Conservation (phyloP, 2,329 filamentous ascomycete species). For the Rutstroemia sp. region DNA sequence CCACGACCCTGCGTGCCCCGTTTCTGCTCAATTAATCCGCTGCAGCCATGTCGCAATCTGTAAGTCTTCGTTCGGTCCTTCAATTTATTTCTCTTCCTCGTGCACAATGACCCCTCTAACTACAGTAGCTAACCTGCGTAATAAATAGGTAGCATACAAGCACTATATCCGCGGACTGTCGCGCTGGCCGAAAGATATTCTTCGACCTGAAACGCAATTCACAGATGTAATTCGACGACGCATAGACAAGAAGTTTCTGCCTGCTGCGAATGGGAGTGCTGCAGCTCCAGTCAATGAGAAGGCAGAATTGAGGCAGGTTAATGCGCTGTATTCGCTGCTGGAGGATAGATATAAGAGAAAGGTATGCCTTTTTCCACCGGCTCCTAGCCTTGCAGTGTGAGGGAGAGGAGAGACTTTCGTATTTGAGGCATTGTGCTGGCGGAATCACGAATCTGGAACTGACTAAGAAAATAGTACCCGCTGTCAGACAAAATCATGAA, state of each 20-base stretch:
- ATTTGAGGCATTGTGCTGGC: too few species aligned
- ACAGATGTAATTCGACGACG: conserved; percentile 46
- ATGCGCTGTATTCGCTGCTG: conserved; percentile 51
- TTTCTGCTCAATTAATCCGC: neutral
- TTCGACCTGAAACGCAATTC: conserved; percentile 57
- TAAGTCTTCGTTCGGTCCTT: conserved; percentile 11
- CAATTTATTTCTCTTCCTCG: too few species aligned
- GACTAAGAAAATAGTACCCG: conserved; percentile 33
- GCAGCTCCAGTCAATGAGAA: conserved; percentile 31
- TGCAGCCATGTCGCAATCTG: conserved; percentile 26
- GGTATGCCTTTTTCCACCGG: conserved; percentile 30
- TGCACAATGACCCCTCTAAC: too few species aligned
- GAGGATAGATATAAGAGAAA: conserved; percentile 51
- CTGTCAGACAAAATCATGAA: conserved; percentile 43
- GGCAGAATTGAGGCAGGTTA: conserved; percentile 48
- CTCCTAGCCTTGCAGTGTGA: neutral
- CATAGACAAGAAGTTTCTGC: conserved; percentile 31
- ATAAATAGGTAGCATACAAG: conserved; percentile 35
- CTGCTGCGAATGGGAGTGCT: conserved; percentile 11
- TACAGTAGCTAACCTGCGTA: too few species aligned
- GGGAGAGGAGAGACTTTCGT: neutral
- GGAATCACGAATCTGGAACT: neutral
- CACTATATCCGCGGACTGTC: conserved; percentile 44
- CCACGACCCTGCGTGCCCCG: neutral
- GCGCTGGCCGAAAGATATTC: conserved; percentile 56